Percentiles rank a stretch among this genome's conserved stretches.
These are phyloP conservation scores for Panaeolus cyanescens DNA, from an alignment of 768 basidiomycete species.

Conservation along the genomic window DNA sequence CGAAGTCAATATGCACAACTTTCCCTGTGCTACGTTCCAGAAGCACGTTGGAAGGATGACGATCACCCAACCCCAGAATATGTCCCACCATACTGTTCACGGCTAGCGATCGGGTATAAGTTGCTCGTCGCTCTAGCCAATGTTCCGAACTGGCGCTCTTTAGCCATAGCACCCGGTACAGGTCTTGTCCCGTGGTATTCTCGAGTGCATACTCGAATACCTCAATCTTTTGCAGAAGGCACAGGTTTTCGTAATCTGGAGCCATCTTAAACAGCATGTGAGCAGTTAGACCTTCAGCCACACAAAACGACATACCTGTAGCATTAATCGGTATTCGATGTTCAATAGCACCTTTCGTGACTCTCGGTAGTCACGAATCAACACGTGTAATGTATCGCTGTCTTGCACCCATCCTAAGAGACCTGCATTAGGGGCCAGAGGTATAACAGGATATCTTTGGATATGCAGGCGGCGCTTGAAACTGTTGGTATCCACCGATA, in stretches of 20 bases:
- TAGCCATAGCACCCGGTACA: slow-evolving; percentile 96
- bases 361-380: slow-evolving; percentile 95
- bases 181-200: slow-evolving; percentile 97
- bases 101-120: slow-evolving; percentile 93
- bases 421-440: slow-evolving; percentile 94
- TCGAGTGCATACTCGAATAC: slow-evolving; percentile 99
- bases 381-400: slow-evolving; percentile 93
- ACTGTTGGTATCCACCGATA: slow-evolving; percentile 90
- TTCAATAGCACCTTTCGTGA: slow-evolving; percentile 95
- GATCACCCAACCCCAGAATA: slow-evolving; percentile 95
- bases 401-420: slow-evolving; percentile 95
- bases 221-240: slow-evolving; percentile 95
- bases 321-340: slow-evolving; percentile 98
- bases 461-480: slow-evolving; percentile 97
- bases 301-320: slow-evolving; percentile 62
- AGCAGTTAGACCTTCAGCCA: slow-evolving; percentile 5
- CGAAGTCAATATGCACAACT: slow-evolving; percentile 96
- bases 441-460: slow-evolving; percentile 90
- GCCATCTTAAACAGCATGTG: slow-evolving; percentile 74
- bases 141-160: slow-evolving; percentile 95
- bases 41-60: slow-evolving; percentile 94
- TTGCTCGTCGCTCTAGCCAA: slow-evolving; percentile 95
- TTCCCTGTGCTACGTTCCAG: slow-evolving; percentile 91
- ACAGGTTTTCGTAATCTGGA: slow-evolving; percentile 95
- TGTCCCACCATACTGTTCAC: slow-evolving; percentile 99